A percentile compares a stretch with the other conserved stretches of the same genome.
Evolutionary conservation across 805 yeast species (phyloP).

Genomic region (Metschnikowia henanensis): DNA sequence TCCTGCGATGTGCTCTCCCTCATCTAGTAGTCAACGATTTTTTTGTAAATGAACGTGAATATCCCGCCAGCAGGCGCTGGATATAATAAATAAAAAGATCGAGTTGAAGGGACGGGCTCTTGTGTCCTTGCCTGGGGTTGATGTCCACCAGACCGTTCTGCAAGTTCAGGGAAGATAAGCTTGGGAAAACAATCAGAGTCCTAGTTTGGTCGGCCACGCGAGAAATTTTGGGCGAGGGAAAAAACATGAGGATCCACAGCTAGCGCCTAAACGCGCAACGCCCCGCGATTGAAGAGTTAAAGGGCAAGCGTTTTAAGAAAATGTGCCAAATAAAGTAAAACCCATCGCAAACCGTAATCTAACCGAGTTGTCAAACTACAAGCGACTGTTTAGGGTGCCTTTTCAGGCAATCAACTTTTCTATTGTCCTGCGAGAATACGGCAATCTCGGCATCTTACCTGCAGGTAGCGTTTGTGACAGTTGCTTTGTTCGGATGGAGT

Average conservation of each 20-base stretch:
- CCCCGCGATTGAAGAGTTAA: too few species aligned
- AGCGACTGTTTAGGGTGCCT: too few species aligned
- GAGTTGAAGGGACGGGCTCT: neutral
- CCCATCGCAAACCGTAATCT: too few species aligned
- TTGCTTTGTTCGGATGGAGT: too few species aligned
- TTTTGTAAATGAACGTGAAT: neutral
- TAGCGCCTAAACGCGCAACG: neutral
- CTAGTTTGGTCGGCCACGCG: slow-evolving; percentile 6
- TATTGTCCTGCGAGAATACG: neutral
- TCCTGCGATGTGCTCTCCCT: slow-evolving; percentile 4
- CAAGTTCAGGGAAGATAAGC: slow-evolving; percentile 1
- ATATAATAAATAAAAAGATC: neutral
- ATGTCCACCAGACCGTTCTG: slow-evolving; percentile 1
- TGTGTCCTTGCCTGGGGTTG: neutral
- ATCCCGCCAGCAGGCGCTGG: neutral
- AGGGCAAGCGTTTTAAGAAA: too few species aligned
- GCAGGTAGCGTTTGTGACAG: neutral
- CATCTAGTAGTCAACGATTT: neutral
- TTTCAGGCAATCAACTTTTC: neutral
- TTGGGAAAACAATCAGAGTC: neutral
- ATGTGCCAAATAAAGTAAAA: too few species aligned
- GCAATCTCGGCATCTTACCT: neutral
- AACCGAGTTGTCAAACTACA: too few species aligned
- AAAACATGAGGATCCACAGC: slow-evolving; percentile 1
- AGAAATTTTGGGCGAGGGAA: slow-evolving; percentile 3